Evolutionary conservation across 345 rosid genomes (phyloP).

Genomic region (Pistacia integerrima): DNA sequence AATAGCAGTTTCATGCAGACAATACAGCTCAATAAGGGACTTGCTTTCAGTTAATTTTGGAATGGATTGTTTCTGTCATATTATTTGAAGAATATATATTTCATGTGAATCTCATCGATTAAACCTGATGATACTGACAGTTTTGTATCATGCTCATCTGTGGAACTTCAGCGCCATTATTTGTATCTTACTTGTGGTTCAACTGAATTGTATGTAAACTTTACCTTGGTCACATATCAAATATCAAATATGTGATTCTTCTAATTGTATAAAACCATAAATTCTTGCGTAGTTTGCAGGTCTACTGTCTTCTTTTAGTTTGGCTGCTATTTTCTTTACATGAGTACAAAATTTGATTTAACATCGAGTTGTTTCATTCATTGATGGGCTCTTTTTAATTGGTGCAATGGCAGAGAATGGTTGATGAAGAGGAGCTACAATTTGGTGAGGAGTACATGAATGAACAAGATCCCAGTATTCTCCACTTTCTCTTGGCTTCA

Average conservation of each 20-base stretch:
- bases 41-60: background rate
- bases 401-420: slow-evolving; percentile 65
- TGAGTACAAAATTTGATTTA: slow-evolving; percentile 1
- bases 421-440: slow-evolving; percentile 90
- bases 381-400: background rate
- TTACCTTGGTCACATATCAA: background rate
- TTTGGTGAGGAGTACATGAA: slow-evolving; percentile 93
- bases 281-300: background rate
- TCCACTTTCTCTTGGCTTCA: slow-evolving; percentile 88
- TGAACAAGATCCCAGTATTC: slow-evolving; percentile 96
- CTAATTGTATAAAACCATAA: background rate
- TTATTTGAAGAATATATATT: background rate
- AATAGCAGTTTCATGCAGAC: background rate
- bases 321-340: background rate
- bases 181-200: background rate
- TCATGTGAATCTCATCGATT: background rate
- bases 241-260: background rate
- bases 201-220: background rate
- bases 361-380: background rate
- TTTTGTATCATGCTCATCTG: background rate
- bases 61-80: background rate
- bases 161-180: background rate
- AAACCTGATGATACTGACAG: background rate
- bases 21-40: background rate
- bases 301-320: background rate